These are phyloP conservation scores for Neurospora intermedia DNA, from an alignment of 495 filamentous ascomycete genomes.

Conservation along the genomic window DNA sequence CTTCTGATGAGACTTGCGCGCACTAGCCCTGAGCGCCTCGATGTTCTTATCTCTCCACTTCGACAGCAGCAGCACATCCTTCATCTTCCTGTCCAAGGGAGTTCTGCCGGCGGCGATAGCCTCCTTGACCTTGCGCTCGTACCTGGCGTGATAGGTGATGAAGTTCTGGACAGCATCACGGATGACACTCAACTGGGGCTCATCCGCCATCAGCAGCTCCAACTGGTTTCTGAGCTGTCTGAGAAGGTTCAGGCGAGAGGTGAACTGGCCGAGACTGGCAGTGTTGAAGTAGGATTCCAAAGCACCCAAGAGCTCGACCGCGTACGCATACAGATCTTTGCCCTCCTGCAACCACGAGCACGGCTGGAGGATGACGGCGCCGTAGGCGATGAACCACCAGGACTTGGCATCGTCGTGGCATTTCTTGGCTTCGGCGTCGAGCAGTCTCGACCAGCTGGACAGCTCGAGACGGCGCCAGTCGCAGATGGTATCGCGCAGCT, in stretches of 20 bases:
- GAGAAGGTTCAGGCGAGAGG: constrained; percentile 58
- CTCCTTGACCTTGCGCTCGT: constrained; percentile 51
- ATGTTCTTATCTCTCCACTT: constrained; percentile 98
- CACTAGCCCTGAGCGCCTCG: constrained; percentile 73
- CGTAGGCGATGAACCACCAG: constrained; percentile 97
- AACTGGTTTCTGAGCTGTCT: constrained; percentile 58
- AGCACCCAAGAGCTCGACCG: constrained; percentile 54
- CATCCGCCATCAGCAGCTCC: constrained; percentile 43
- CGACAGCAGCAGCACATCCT: constrained; percentile 73
- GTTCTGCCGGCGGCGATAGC: constrained; percentile 50
- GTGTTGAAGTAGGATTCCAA: constrained; percentile 65
- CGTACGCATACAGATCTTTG: constrained; percentile 49
- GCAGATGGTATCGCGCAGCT: constrained; percentile 64
- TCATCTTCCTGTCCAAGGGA: constrained; percentile 72
- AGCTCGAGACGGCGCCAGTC: constrained; percentile 85
- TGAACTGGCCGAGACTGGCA: constrained; percentile 71
- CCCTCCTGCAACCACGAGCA: constrained; percentile 46
- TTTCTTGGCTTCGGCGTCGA: constrained; percentile 72
- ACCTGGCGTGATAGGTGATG: constrained; percentile 58
- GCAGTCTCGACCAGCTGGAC: constrained; percentile 80
- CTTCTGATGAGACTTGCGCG: constrained; percentile 79
- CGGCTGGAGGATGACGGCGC: constrained; percentile 69
- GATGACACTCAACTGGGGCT: constrained; percentile 41
- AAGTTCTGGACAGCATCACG: constrained; percentile 63
- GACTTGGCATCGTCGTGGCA: constrained; percentile 63